Evolutionary conservation across 495 filamentous ascomycete genomes (phyloP), one percentile per base, ranked within the genome.

Genomic region (Penicillium taxi): DNA sequence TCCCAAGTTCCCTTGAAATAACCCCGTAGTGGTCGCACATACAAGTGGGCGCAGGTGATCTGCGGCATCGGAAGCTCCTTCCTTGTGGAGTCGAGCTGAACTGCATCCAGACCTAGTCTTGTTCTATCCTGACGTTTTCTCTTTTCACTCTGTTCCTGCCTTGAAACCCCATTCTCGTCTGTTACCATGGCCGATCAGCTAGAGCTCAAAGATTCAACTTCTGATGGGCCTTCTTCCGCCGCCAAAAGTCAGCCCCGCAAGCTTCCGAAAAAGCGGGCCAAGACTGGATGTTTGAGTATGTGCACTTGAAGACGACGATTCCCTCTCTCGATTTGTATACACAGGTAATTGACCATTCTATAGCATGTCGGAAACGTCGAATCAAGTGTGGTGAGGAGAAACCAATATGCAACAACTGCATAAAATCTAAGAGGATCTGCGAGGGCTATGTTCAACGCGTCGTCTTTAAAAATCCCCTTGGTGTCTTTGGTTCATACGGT

Each of bases 321-420:
- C 9, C 15, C 16, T 9, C 6, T 6, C 5, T n/a, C 8, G 13
- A 20, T n/a, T 9, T 15, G 41, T 18, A 23, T 27, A 7, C 8
- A n/a, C n/a, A n/a, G n/a, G n/a, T 18, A 9, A 16, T 44, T 54
- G 29, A 53, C 47, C n/a, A 30, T 31, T 9, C 18, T 41, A 41
- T 50, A 93, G 86, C 91, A 34, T 98, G 91, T 69, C 82, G 91
- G 34, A 88, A 82, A 61, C 79, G 91, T 13, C 84, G 91, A 32
- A 96, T 98, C 57, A 98, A 98, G 63, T 98, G 91, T 56, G 91
- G 90, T 33, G 91, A 96, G 55, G 87, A 91, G 55, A 84, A 85
- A 38, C 91, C 90, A 4, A 87, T 77, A 11, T 96, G 91, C 64
- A 77, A 72, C 42, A 87, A 96, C 56, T 98, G 91, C 64, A 77